Evolutionary conservation across 768 basidiomycete genomes (phyloP).

Genomic region (Macrocybe gigantea): DNA sequence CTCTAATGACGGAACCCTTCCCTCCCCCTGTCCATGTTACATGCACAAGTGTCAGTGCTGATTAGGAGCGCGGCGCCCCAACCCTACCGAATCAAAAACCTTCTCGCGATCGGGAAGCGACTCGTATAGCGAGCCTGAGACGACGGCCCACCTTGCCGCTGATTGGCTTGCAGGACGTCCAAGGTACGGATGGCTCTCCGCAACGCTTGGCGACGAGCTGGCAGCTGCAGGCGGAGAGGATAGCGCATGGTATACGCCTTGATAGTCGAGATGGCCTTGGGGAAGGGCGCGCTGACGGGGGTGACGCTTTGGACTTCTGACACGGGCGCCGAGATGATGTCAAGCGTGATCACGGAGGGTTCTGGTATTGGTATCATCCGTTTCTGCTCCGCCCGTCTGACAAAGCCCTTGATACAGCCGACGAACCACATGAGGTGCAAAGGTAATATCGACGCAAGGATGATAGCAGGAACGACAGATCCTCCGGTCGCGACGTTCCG

Average conservation of each 20-base stretch:
- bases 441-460: conserved; percentile 37
- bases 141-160: neutral
- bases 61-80: conserved; percentile 3
- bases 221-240: conserved; percentile 2
- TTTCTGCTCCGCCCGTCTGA: conserved; percentile 18
- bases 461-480: conserved; percentile 30
- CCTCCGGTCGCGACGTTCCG: conserved; percentile 22
- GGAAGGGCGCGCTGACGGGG: neutral
- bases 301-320: neutral
- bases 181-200: conserved; percentile 7
- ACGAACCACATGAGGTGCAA: conserved; percentile 51
- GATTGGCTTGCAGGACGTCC: conserved; percentile 2
- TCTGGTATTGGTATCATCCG: neutral
- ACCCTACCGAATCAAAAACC: conserved; percentile 14
- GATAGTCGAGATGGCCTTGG: neutral
- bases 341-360: neutral
- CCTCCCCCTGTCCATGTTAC: too few relatives aligned
- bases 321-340: neutral
- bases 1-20: too few relatives aligned
- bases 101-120: conserved; percentile 10
- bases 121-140: conserved; percentile 1
- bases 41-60: too few relatives aligned
- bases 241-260: neutral
- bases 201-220: conserved; percentile 6
- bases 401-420: conserved; percentile 42